A percentile compares a stretch with the other conserved stretches of the same genome.
phyloP scores from a whole-genome alignment of 257 asterid genomes.

The Nicotiana tomentosiformis region DNA sequence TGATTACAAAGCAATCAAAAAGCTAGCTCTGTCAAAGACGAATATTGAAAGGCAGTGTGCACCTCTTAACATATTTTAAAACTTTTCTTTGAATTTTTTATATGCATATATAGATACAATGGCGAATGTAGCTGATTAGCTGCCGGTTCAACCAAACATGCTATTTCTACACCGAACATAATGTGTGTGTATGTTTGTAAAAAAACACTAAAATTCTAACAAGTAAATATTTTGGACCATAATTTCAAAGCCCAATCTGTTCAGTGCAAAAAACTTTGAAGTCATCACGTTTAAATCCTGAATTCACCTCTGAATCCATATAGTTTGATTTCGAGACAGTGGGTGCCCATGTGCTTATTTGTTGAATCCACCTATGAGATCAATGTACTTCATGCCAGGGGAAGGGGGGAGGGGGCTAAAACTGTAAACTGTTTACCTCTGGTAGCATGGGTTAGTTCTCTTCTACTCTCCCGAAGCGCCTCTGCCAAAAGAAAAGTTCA shows the following conservation, averaged over 20 bases:
- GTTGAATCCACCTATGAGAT: background rate
- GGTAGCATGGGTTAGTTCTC: constrained; percentile 76
- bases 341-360: background rate
- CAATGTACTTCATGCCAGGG: background rate
- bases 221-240: background rate
- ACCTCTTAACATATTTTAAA: background rate
- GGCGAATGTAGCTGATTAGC: background rate
- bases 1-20: background rate
- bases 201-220: background rate
- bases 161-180: background rate
- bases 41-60: background rate
- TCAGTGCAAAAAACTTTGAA: background rate
- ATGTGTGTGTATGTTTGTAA: background rate
- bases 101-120: background rate
- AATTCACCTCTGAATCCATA: background rate
- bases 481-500: constrained; percentile 28
- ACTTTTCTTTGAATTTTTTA: background rate
- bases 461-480: constrained; percentile 72
- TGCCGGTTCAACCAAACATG: background rate
- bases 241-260: background rate
- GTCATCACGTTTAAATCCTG: background rate
- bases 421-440: constrained; percentile 42
- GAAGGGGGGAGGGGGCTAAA: background rate
- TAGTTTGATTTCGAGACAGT: background rate
- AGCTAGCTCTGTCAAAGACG: background rate